phyloP scores from a whole-genome alignment of 169 alveolate genomes.

The Eimeria necatrix region DNA sequence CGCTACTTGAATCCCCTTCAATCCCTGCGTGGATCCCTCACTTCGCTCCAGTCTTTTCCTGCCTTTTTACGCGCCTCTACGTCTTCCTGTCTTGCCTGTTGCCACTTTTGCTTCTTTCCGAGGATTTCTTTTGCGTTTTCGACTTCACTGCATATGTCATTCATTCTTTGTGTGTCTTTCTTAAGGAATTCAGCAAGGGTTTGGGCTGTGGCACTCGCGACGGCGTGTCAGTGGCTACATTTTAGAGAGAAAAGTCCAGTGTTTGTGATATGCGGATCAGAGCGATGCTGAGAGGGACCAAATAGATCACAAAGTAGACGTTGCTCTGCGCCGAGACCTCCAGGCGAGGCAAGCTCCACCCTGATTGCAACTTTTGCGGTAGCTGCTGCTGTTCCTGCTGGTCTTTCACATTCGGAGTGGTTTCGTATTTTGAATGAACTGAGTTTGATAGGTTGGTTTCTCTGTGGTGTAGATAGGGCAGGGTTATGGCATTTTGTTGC shows the following conservation, averaged over 20 bases:
- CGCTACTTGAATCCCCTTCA: too few species aligned
- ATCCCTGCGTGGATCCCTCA: too few species aligned
- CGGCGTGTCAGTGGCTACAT: too few species aligned
- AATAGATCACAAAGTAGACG: neutral
- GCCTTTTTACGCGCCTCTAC: too few species aligned
- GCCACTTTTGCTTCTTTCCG: neutral
- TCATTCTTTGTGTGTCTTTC: neutral
- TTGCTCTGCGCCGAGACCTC: conserved; percentile 47
- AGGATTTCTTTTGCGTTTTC: neutral
- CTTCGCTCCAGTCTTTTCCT: too few species aligned
- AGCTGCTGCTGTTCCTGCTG: conserved; percentile 14
- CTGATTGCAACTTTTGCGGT: neutral
- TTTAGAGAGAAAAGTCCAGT: conserved; percentile 14
- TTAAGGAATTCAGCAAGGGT: too few species aligned
- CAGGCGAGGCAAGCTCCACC: neutral
- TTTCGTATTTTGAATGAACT: neutral
- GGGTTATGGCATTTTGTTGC: neutral
- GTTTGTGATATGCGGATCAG: conserved; percentile 29
- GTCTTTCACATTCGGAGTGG: neutral
- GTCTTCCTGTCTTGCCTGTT: neutral
- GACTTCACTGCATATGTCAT: neutral
- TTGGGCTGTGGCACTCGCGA: too few species aligned
- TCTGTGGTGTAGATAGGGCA: neutral
- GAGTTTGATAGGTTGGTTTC: too few species aligned
- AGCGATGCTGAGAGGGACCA: conserved; percentile 37